These are phyloP conservation scores for Fusarium chlamydosporum DNA, from an alignment of 2,329 filamentous ascomycete genomes.

Conservation along the genomic window DNA sequence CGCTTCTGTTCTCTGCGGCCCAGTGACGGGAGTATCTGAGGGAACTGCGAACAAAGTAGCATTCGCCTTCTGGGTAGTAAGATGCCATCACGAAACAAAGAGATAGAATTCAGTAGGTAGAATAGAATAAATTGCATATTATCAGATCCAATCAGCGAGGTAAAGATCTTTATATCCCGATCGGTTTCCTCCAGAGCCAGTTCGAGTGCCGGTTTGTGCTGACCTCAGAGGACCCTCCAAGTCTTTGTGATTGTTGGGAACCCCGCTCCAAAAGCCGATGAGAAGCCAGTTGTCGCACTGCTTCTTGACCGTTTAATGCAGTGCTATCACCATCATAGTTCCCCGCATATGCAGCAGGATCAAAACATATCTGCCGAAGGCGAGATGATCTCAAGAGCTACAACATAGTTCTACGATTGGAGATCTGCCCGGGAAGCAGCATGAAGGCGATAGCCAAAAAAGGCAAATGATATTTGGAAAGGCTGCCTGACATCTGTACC, in stretches of 20 bases:
- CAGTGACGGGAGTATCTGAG: neutral
- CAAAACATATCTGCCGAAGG: too few species aligned
- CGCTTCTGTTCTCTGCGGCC: neutral
- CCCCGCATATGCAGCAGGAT: neutral
- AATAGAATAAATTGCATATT: neutral
- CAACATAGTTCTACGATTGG: too few species aligned
- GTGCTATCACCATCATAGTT: neutral
- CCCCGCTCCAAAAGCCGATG: neutral
- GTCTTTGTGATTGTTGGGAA: accelerated
- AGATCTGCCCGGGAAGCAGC: too few species aligned
- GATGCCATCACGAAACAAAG: slow-evolving; percentile 5
- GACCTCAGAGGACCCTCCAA: neutral
- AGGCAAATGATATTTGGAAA: too few species aligned
- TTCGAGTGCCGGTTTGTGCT: neutral
- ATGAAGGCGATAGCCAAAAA: too few species aligned
- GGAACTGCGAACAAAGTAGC: slow-evolving; percentile 18
- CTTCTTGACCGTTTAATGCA: neutral
- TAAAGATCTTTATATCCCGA: neutral
- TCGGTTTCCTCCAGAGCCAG: neutral
- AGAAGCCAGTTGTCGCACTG: neutral
- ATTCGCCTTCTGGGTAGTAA: slow-evolving; percentile 33
- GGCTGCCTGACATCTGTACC: too few species aligned
- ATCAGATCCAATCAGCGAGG: accelerated
- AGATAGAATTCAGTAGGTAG: neutral
- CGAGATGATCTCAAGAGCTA: too few species aligned